Conservation (phyloP, 345 rosid genomes). For the Dipteronia sinensis region DNA sequence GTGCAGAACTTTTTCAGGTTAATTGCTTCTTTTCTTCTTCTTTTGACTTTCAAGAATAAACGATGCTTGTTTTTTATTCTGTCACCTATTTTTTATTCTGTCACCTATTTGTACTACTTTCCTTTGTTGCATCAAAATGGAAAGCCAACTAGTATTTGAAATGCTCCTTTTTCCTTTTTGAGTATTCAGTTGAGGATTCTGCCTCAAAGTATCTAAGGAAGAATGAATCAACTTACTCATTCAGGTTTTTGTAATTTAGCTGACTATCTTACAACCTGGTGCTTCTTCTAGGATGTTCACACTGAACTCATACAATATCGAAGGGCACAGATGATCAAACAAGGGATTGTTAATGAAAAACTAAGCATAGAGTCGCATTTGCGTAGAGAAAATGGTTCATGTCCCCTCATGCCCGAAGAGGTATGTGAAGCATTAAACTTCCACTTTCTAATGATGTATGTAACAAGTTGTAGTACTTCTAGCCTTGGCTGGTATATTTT, state of each 20-base stretch:
- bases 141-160: not conserved
- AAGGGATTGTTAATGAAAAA: constrained; percentile 64
- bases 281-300: constrained; percentile 76
- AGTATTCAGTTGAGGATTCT: not conserved
- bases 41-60: constrained; percentile 8
- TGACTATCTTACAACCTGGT: constrained; percentile 26
- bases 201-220: not conserved
- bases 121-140: not conserved
- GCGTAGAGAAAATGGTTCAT: constrained; percentile 81
- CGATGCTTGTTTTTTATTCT: not conserved
- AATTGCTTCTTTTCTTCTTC: constrained; percentile 26
- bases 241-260: constrained; percentile 26
- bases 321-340: constrained; percentile 87
- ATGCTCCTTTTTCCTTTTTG: not conserved
- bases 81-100: not conserved
- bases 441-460: constrained; percentile 11
- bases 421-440: constrained; percentile 35
- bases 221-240: constrained; percentile 15
- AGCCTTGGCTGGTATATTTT: not conserved
- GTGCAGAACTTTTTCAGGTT: constrained; percentile 99
- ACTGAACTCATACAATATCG: constrained; percentile 90
- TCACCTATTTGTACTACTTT: not conserved
- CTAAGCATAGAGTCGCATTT: constrained; percentile 61
- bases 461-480: not conserved
- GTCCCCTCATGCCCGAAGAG: constrained; percentile 99